Conservation (phyloP, 108 stramenopile species). For the Skeletonema tropicum region DNA sequence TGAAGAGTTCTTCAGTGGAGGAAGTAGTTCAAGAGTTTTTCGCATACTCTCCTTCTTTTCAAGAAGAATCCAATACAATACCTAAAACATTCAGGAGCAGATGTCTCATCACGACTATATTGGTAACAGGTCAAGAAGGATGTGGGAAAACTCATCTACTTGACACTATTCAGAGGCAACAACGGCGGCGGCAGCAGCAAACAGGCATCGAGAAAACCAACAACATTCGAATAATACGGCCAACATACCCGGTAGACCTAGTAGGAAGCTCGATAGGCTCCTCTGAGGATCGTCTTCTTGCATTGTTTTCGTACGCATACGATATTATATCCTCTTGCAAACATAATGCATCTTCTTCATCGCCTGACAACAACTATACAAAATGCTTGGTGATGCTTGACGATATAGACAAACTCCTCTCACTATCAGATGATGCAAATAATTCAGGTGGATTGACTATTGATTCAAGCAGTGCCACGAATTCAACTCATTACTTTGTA, state of each 20-base stretch:
- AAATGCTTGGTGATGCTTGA: constrained; percentile 72
- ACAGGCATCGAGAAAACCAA: not conserved
- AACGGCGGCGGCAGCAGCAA: not conserved
- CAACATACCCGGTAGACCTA: constrained; percentile 57
- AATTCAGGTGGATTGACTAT: not conserved
- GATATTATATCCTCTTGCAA: not conserved
- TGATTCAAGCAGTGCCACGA: not conserved
- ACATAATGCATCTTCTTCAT: not conserved
- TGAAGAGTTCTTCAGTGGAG: constrained; percentile 32
- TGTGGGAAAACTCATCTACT: constrained; percentile 78
- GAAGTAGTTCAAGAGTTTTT: constrained; percentile 40
- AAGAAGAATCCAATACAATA: not conserved
- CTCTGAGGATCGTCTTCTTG: constrained; percentile 65
- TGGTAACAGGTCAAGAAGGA: constrained; percentile 67
- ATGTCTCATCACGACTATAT: constrained; percentile 26
- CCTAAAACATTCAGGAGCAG: not conserved
- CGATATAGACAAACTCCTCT: constrained; percentile 65
- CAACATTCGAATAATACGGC: constrained; percentile 52
- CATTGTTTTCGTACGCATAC: constrained; percentile 58
- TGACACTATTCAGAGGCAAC: constrained; percentile 47
- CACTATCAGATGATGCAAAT: constrained; percentile 35
- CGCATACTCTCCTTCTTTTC: constrained; percentile 1
- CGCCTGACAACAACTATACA: constrained; percentile 4
- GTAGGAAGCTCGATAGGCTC: constrained; percentile 62
- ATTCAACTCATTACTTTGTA: constrained; percentile 14